Conservation (phyloP, 495 filamentous ascomycete genomes). For the Aspergillus cristatus region DNA sequence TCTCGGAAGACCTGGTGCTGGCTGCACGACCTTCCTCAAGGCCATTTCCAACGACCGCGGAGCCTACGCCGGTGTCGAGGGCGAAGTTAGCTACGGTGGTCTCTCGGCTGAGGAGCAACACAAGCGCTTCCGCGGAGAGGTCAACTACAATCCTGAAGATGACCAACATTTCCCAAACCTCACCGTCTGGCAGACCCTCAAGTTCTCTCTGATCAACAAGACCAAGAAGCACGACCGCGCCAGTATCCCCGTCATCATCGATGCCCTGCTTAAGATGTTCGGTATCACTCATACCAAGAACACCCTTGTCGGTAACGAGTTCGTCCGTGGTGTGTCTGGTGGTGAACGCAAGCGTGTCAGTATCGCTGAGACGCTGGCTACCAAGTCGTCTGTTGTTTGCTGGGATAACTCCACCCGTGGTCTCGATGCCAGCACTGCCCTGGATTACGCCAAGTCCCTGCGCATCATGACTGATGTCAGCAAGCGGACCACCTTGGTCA, state of each 20-base stretch:
- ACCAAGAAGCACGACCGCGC: conserved; percentile 62
- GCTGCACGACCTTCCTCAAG: conserved; percentile 75
- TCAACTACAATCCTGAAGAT: conserved; percentile 77
- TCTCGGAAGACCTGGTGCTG: conserved; percentile 68
- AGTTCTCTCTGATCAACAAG: conserved; percentile 78
- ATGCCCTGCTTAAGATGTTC: conserved; percentile 60
- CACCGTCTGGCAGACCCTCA: conserved; percentile 72
- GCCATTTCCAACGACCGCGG: conserved; percentile 63
- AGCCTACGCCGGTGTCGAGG: conserved; percentile 56
- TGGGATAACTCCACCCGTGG: conserved; percentile 77
- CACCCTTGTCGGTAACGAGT: conserved; percentile 79
- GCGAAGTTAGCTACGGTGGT: conserved; percentile 68
- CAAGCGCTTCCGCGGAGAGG: conserved; percentile 66
- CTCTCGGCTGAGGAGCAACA: conserved; percentile 61
- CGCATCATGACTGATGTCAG: conserved; percentile 78
- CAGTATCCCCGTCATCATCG: conserved; percentile 58
- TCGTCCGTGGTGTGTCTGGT: conserved; percentile 64
- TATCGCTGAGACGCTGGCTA: conserved; percentile 59
- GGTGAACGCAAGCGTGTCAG: conserved; percentile 66
- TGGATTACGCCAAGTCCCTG: conserved; percentile 70
- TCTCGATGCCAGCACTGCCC: conserved; percentile 67
- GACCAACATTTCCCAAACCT: conserved; percentile 71
- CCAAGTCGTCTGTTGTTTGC: conserved; percentile 55
- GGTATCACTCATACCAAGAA: conserved; percentile 74
- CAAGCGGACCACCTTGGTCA: conserved; percentile 72